Conservation (phyloP, 2,329 filamentous ascomycete genomes). For the Alternaria arbusti region DNA sequence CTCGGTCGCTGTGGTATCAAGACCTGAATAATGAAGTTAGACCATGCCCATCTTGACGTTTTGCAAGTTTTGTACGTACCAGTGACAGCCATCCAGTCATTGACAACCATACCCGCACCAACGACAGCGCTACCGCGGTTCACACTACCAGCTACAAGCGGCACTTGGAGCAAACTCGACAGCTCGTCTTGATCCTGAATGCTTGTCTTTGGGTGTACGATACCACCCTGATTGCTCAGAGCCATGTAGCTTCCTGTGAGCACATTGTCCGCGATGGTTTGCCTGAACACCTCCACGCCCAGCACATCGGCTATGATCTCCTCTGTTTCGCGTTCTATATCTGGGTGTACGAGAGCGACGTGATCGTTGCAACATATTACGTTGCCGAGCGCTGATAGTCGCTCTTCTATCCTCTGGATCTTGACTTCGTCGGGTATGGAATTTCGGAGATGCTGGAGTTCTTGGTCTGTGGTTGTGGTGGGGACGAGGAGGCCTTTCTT, state of each 20-base stretch:
- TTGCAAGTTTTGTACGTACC: conserved; percentile 29
- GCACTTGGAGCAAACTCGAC: conserved; percentile 89
- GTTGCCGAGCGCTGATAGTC: conserved; percentile 92
- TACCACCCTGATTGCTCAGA: conserved; percentile 91
- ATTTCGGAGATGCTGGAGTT: conserved; percentile 96
- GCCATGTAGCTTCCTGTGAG: conserved; percentile 97
- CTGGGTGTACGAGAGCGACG: conserved; percentile 93
- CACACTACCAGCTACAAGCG: conserved; percentile 90
- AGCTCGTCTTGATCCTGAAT: conserved; percentile 99
- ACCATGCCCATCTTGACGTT: background rate
- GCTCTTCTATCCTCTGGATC: conserved; percentile 97
- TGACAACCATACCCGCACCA: conserved; percentile 96
- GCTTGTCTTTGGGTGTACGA: conserved; percentile 95
- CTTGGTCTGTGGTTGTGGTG: conserved; percentile 95
- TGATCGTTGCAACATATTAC: conserved; percentile 97
- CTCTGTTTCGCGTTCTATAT: conserved; percentile 96
- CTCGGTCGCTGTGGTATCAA: conserved; percentile 97
- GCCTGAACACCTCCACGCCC: conserved; percentile 86
- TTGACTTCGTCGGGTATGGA: conserved; percentile 89
- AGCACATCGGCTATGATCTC: conserved; percentile 97
- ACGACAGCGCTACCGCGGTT: conserved; percentile 94
- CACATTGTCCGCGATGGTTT: conserved; percentile 97
- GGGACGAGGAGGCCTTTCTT: conserved; percentile 95
- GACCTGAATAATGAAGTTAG: conserved; percentile 55
- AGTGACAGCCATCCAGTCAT: conserved; percentile 96